These are phyloP conservation scores for Tylopilus plumbeoviolaceoides DNA, from an alignment of 768 basidiomycete species.

Conservation along the genomic window DNA sequence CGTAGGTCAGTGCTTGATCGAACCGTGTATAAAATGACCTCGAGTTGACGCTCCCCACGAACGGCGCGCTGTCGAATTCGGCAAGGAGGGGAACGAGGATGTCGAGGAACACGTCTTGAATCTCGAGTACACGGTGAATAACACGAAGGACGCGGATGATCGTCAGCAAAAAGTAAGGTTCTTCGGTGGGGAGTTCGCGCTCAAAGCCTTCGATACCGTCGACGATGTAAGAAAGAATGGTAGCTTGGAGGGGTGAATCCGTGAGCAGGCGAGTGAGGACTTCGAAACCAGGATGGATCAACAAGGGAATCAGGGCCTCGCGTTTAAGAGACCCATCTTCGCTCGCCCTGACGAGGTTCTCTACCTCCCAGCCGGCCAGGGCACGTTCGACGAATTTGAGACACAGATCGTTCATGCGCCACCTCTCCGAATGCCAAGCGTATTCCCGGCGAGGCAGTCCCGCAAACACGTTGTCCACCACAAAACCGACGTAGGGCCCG, in stretches of 20 bases:
- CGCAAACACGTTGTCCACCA: slow-evolving; percentile 85
- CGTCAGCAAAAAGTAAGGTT: slow-evolving; percentile 68
- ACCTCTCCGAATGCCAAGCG: slow-evolving; percentile 68
- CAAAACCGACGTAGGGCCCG: slow-evolving; percentile 78
- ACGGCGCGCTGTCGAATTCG: slow-evolving; percentile 54
- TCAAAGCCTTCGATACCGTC: slow-evolving; percentile 79
- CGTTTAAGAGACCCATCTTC: slow-evolving; percentile 51
- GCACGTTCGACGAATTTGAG: slow-evolving; percentile 83
- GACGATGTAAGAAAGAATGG: slow-evolving; percentile 73
- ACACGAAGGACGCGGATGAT: slow-evolving; percentile 82
- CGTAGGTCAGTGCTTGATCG: slow-evolving; percentile 71
- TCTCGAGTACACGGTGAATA: slow-evolving; percentile 72
- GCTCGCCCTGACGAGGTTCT: slow-evolving; percentile 55
- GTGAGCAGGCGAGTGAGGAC: slow-evolving; percentile 77
- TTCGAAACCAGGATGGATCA: slow-evolving; percentile 84
- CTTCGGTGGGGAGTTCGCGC: slow-evolving; percentile 61
- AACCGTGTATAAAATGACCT: slow-evolving; percentile 70
- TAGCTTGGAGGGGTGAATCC: slow-evolving; percentile 64
- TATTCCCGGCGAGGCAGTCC: slow-evolving; percentile 76
- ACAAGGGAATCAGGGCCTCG: slow-evolving; percentile 52
- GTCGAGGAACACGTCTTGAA: slow-evolving; percentile 88
- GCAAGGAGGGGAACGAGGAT: slow-evolving; percentile 75
- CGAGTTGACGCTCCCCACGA: slow-evolving; percentile 54
- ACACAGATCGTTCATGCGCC: slow-evolving; percentile 83
- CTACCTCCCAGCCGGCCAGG: slow-evolving; percentile 77